Percentiles rank a stretch among this genome's conserved stretches.
Evolutionary conservation across 2,329 filamentous ascomycete genomes (phyloP).

Genomic region (Tolypocladium ovalisporum): DNA sequence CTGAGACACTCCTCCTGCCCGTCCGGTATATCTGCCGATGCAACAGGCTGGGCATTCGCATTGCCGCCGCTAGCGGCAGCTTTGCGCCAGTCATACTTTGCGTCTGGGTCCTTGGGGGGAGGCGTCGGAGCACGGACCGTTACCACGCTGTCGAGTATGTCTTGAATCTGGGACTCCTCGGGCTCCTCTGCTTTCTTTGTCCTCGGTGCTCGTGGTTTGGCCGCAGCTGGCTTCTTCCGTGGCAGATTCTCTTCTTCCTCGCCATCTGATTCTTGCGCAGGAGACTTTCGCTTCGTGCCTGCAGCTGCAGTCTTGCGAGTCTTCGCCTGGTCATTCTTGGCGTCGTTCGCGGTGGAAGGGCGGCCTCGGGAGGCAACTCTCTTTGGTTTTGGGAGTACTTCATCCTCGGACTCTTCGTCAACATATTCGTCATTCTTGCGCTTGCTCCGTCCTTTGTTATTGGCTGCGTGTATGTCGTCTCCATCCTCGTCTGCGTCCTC

Average conservation of each 20-base stretch:
- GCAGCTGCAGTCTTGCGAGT: conserved; percentile 16
- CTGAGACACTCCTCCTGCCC: conserved; percentile 84
- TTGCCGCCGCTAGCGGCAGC: conserved; percentile 45
- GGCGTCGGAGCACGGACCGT: conserved; percentile 75
- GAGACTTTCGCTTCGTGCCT: conserved; percentile 48
- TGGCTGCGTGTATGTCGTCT: conserved; percentile 75
- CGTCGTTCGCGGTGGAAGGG: conserved; percentile 9
- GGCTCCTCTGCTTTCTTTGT: conserved; percentile 54
- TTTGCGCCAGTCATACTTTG: conserved; percentile 74
- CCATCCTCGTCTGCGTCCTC: conserved; percentile 61
- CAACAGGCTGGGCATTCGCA: conserved; percentile 48
- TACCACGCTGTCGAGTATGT: conserved; percentile 81
- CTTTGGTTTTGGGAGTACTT: conserved; percentile 50
- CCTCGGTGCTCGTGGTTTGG: conserved; percentile 47
- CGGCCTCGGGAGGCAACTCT: conserved; percentile 35
- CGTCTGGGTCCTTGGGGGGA: conserved; percentile 56
- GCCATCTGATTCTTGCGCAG: conserved; percentile 40
- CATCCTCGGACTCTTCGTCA: conserved; percentile 65
- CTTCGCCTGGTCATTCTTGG: conserved; percentile 15
- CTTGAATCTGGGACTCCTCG: conserved; percentile 62
- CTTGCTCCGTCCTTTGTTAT: conserved; percentile 54
- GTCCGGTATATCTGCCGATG: conserved; percentile 61
- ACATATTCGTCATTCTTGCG: conserved; percentile 64
- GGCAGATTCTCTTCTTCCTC: conserved; percentile 45
- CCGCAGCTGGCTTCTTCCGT: conserved; percentile 46